Evolutionary conservation across 768 basidiomycete genomes (phyloP).

Genomic region (Epithele typhae): DNA sequence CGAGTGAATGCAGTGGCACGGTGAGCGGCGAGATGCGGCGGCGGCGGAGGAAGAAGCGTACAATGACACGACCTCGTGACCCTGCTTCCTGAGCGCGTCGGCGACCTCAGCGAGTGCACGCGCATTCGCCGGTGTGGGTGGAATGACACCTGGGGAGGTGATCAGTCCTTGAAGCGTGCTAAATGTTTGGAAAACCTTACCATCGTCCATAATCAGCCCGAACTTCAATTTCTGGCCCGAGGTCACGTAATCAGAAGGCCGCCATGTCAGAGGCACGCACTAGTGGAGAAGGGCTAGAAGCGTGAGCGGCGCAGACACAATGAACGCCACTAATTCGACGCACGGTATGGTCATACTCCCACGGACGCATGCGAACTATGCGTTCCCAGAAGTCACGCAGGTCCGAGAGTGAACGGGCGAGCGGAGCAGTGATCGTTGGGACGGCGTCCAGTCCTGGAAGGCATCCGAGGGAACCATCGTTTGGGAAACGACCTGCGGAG

Average conservation of each 20-base stretch:
- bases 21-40: not conserved
- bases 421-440: slow-evolving; percentile 33
- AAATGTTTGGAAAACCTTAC: slow-evolving; percentile 21
- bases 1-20: not conserved
- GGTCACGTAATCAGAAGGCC: slow-evolving; percentile 26
- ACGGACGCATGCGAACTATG: slow-evolving; percentile 37
- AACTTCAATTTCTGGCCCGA: slow-evolving; percentile 32
- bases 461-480: slow-evolving; percentile 26
- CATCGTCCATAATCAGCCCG: slow-evolving; percentile 40
- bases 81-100: slow-evolving; percentile 31
- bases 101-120: slow-evolving; percentile 33
- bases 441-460: slow-evolving; percentile 37
- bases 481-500: slow-evolving; percentile 35
- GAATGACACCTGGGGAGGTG: slow-evolving; percentile 28
- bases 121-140: slow-evolving; percentile 37
- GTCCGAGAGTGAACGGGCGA: slow-evolving; percentile 39
- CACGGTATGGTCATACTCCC: slow-evolving; percentile 41
- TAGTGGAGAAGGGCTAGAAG: slow-evolving; percentile 8
- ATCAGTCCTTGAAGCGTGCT: not conserved
- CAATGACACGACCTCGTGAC: slow-evolving; percentile 39
- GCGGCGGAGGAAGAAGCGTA: slow-evolving; percentile 13
- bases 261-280: slow-evolving; percentile 43
- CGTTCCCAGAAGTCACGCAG: slow-evolving; percentile 40
- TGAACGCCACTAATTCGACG: slow-evolving; percentile 10
- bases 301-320: not conserved